Conservation (phyloP, 2,329 filamentous ascomycete species). For the Exophiala oligosperma region DNA sequence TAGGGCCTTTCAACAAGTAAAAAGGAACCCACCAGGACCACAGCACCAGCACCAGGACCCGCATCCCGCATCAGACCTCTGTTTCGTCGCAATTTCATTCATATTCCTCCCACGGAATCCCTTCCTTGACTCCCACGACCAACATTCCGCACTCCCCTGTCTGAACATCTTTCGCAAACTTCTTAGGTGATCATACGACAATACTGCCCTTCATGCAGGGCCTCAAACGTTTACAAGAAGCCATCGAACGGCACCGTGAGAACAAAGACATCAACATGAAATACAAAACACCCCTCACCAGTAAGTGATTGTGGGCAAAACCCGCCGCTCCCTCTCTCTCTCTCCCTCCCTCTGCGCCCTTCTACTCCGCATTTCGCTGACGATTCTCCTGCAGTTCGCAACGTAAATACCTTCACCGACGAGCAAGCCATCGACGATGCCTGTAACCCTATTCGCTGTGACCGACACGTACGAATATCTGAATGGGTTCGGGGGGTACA, state of each 20-base stretch:
- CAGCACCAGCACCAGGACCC: too few relatives aligned
- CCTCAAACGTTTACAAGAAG: slow-evolving; percentile 28
- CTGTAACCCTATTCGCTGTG: slow-evolving; percentile 62
- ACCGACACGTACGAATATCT: slow-evolving; percentile 73
- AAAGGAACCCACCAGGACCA: not conserved
- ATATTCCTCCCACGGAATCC: slow-evolving; percentile 26
- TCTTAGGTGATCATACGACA: slow-evolving; percentile 20
- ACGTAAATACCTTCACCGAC: slow-evolving; percentile 31
- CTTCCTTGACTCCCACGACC: slow-evolving; percentile 17
- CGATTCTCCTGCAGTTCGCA: slow-evolving; percentile 22
- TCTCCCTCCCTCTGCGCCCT: too few relatives aligned
- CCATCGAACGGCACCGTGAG: slow-evolving; percentile 29
- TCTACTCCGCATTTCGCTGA: slow-evolving; percentile 5
- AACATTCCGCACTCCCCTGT: slow-evolving; percentile 29
- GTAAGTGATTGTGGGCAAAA: slow-evolving; percentile 16
- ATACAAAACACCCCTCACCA: slow-evolving; percentile 31
- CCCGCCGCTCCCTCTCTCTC: not conserved
- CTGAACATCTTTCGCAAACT: slow-evolving; percentile 11
- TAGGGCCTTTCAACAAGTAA: too few relatives aligned
- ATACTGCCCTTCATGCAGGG: slow-evolving; percentile 29
- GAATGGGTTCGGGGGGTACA: slow-evolving; percentile 74
- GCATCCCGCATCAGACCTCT: not conserved
- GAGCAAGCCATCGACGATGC: slow-evolving; percentile 51
- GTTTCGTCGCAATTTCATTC: slow-evolving; percentile 15
- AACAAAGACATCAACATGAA: slow-evolving; percentile 32